Conservation (phyloP, 2,329 filamentous ascomycete genomes). For the Xylaria polymorpha region DNA sequence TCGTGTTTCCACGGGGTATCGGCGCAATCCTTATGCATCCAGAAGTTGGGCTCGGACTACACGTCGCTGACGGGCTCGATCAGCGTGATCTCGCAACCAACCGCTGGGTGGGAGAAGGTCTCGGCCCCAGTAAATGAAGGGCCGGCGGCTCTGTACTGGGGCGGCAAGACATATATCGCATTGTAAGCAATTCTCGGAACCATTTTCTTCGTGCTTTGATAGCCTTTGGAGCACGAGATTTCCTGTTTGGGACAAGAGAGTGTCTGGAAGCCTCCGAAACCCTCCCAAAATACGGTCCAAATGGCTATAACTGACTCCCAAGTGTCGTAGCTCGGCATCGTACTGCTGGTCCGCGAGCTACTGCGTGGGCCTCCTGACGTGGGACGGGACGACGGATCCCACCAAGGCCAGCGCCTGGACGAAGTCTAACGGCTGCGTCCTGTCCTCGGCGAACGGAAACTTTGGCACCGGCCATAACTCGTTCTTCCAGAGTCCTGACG, state of each 20-base stretch:
- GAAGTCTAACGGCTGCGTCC: constrained; percentile 62
- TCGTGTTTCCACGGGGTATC: constrained; percentile 61
- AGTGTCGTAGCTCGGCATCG: constrained; percentile 56
- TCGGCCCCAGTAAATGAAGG: constrained; percentile 66
- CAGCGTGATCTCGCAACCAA: constrained; percentile 63
- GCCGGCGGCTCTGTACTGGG: constrained; percentile 63
- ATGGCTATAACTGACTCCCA: no score
- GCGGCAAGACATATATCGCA: constrained; percentile 59
- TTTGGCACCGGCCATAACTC: constrained; percentile 69
- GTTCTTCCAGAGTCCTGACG: constrained; percentile 68
- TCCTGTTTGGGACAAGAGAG: no score
- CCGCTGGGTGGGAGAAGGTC: constrained; percentile 62
- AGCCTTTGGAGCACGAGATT: no score
- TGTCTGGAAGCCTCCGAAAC: no score
- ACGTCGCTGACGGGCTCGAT: constrained; percentile 56
- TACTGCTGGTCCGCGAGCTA: constrained; percentile 68
- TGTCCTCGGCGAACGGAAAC: constrained; percentile 65
- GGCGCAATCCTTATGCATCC: constrained; percentile 54
- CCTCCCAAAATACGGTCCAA: no score
- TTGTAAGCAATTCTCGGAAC: no score
- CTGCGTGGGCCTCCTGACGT: constrained; percentile 64
- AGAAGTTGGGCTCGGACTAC: constrained; percentile 55
- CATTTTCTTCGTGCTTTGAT: no score
- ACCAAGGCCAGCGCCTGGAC: constrained; percentile 58
- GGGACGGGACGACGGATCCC: constrained; percentile 63